A percentile compares a stretch with the other conserved stretches of the same genome.
phyloP scores from a whole-genome alignment of 352 stramenopile genomes.

The Phytophthora aleatoria region DNA sequence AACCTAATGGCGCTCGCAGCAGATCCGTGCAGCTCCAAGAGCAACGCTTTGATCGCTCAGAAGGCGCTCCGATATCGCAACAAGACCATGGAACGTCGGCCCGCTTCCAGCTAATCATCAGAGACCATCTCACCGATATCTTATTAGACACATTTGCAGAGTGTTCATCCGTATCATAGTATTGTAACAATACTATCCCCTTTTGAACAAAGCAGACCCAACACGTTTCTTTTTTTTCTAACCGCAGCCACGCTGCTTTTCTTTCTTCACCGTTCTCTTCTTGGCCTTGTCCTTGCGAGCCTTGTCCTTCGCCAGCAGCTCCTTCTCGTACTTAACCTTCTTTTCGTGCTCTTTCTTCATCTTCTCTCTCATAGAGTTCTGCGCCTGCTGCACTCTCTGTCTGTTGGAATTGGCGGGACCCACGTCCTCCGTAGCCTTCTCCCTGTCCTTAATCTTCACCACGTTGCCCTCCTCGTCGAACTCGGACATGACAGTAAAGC shows the following conservation, averaged over 20 bases:
- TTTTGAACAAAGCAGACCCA: neutral
- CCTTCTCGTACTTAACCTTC: constrained; percentile 73
- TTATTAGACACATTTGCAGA: constrained; percentile 19
- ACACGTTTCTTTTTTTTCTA: constrained; percentile 22
- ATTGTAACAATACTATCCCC: neutral
- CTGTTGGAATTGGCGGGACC: constrained; percentile 59
- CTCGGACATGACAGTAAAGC: constrained; percentile 77
- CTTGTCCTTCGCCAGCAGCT: constrained; percentile 71
- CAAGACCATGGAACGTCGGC: constrained; percentile 9
- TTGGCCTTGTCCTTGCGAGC: constrained; percentile 78
- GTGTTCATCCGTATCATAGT: constrained; percentile 19
- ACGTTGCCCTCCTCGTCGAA: constrained; percentile 88
- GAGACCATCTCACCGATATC: too few relatives aligned
- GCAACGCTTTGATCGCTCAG: constrained; percentile 31
- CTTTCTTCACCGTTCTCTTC: constrained; percentile 67
- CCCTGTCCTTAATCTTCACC: constrained; percentile 76
- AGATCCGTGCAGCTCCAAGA: constrained; percentile 19
- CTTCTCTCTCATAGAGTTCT: constrained; percentile 60
- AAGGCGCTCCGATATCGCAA: constrained; percentile 37
- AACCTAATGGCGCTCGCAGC: constrained; percentile 24
- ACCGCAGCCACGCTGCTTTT: constrained; percentile 72
- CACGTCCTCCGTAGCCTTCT: constrained; percentile 44
- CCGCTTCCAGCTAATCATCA: constrained; percentile 10
- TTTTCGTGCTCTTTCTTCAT: constrained; percentile 80
- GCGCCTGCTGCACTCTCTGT: constrained; percentile 53